A percentile compares a stretch with the other conserved stretches of the same genome.
phyloP scores from a whole-genome alignment of 331 rosid species.

The Prunus yedoensis region DNA sequence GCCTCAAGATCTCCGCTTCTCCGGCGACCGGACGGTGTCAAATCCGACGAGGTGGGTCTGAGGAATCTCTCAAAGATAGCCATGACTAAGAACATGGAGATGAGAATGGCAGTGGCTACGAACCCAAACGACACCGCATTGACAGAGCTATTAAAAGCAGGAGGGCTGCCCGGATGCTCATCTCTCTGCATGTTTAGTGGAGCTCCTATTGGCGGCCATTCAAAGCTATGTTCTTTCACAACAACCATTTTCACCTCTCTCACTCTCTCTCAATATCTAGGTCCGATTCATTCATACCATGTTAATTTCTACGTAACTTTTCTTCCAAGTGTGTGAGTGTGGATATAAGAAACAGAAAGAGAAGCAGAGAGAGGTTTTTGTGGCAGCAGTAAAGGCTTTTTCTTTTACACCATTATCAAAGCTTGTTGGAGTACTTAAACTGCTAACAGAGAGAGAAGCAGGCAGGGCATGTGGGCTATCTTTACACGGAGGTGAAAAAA shows the following conservation, averaged over 20 bases:
- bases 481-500: constrained; percentile 14
- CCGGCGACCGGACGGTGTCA: constrained; percentile 50
- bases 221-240: constrained; percentile 43
- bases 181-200: constrained; percentile 65
- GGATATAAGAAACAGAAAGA: neutral
- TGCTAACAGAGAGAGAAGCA: constrained; percentile 24
- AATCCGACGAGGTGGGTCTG: constrained; percentile 57
- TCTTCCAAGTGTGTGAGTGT: neutral
- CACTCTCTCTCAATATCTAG: neutral
- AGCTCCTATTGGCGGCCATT: constrained; percentile 81
- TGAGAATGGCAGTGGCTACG: constrained; percentile 88
- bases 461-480: constrained; percentile 24
- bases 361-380: constrained; percentile 9
- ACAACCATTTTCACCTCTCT: constrained; percentile 39
- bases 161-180: constrained; percentile 43
- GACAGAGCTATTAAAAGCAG: constrained; percentile 62
- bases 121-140: constrained; percentile 95
- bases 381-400: constrained; percentile 24
- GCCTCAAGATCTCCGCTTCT: constrained; percentile 54
- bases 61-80: constrained; percentile 86
- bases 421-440: constrained; percentile 34
- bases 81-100: constrained; percentile 91
- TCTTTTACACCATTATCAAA: constrained; percentile 35
- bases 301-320: constrained; percentile 6
- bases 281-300: constrained; percentile 27